Conservation (phyloP, 139 green algal genomes). For the Trebouxia sp. region DNA sequence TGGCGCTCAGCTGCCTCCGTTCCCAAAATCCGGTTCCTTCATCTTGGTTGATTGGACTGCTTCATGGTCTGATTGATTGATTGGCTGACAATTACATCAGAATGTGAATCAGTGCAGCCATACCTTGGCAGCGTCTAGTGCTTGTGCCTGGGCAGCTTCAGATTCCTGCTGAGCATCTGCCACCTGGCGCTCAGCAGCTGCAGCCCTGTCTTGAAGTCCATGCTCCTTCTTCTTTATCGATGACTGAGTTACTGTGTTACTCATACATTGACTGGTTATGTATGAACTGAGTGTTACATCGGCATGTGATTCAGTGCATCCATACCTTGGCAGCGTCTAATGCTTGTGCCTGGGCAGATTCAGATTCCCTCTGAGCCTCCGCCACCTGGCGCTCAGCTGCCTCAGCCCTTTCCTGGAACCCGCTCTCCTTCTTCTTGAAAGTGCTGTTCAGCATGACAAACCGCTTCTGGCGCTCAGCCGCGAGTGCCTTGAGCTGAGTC, state of each 20-base stretch:
- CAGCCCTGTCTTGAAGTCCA: neutral
- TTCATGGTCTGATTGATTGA: no score
- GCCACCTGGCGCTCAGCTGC: constrained; percentile 27
- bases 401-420: constrained; percentile 1
- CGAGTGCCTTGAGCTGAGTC: constrained; percentile 10
- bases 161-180: constrained; percentile 2
- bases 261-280: no score
- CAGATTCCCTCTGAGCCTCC: constrained; percentile 1
- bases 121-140: neutral
- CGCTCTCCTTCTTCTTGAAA: constrained; percentile 42
- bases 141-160: neutral
- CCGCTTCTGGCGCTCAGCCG: constrained; percentile 43
- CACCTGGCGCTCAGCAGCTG: constrained; percentile 5
- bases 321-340: neutral
- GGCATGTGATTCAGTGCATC: no score
- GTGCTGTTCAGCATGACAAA: constrained; percentile 41
- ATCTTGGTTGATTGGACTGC: no score
- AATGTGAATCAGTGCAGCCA: no score
- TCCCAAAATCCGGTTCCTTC: constrained; percentile 31
- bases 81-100: no score
- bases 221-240: constrained; percentile 39
- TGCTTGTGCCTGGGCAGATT: constrained; percentile 2
- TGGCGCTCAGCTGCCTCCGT: constrained; percentile 23
- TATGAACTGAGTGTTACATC: no score
- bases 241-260: no score